These are phyloP conservation scores for Ramularia collo-cygni DNA, from an alignment of 2,329 filamentous ascomycete species.

Conservation along the genomic window DNA sequence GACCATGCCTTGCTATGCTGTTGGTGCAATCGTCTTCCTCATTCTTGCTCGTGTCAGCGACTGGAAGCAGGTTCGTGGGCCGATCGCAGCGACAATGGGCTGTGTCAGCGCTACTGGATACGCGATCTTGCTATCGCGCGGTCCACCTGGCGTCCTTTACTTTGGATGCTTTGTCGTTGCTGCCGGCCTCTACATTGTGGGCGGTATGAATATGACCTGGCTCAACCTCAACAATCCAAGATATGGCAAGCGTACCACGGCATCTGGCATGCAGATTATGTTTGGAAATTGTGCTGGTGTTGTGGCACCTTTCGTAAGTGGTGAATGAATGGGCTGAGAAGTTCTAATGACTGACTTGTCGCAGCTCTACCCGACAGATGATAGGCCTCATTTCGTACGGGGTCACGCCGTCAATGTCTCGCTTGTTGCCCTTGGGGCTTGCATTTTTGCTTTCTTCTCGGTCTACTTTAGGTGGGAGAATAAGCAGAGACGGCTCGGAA, in stretches of 20 bases:
- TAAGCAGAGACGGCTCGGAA: slow-evolving; percentile 31
- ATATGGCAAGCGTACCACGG: slow-evolving; percentile 28
- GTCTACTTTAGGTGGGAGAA: slow-evolving; percentile 33
- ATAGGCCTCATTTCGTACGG: slow-evolving; percentile 43
- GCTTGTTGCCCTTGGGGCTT: slow-evolving; percentile 39
- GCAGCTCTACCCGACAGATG: slow-evolving; percentile 41
- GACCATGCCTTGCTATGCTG: slow-evolving; percentile 69
- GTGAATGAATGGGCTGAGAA: too few relatives aligned
- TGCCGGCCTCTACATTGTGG: slow-evolving; percentile 59
- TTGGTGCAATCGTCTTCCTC: slow-evolving; percentile 66
- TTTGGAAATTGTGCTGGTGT: slow-evolving; percentile 10
- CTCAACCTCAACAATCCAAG: slow-evolving; percentile 26
- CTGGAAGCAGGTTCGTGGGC: slow-evolving; percentile 55
- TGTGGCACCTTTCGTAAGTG: slow-evolving; percentile 19
- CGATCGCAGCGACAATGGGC: slow-evolving; percentile 59
- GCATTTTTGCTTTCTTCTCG: slow-evolving; percentile 34
- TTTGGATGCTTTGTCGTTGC: slow-evolving; percentile 73
- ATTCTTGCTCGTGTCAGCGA: slow-evolving; percentile 61
- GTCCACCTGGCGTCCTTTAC: slow-evolving; percentile 59
- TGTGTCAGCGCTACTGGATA: slow-evolving; percentile 24
- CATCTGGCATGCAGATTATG: slow-evolving; percentile 13
- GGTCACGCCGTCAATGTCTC: slow-evolving; percentile 48
- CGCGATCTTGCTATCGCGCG: slow-evolving; percentile 57
- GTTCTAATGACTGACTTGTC: too few relatives aligned
- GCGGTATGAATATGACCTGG: slow-evolving; percentile 52